phyloP scores from a whole-genome alignment of 345 rosid species.

The Camelina neglecta region DNA sequence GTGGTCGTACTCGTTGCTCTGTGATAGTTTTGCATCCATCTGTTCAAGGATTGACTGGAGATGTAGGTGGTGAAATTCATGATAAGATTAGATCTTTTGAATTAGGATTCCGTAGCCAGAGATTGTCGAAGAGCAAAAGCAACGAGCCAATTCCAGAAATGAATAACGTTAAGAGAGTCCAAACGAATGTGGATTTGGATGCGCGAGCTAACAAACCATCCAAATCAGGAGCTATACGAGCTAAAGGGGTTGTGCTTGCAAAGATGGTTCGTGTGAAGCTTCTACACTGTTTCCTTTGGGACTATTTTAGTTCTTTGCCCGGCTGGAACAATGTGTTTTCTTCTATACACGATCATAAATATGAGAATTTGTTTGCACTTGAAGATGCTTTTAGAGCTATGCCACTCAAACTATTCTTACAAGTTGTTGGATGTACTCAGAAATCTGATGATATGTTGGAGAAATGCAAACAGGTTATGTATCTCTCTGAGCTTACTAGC shows the following conservation, averaged over 20 bases:
- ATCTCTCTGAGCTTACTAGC: constrained; percentile 72
- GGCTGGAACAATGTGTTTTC: constrained; percentile 57
- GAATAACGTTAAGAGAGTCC: constrained; percentile 73
- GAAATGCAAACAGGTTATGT: constrained; percentile 72
- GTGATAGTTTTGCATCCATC: constrained; percentile 83
- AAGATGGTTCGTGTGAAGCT: constrained; percentile 93
- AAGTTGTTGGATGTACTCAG: constrained; percentile 78
- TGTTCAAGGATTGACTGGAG: constrained; percentile 59
- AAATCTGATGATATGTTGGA: constrained; percentile 72
- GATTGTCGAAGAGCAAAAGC: constrained; percentile 56
- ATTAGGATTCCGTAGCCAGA: constrained; percentile 70
- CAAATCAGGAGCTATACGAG: constrained; percentile 78
- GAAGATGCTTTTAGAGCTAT: constrained; percentile 79
- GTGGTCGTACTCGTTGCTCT: constrained; percentile 64
- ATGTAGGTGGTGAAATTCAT: constrained; percentile 66
- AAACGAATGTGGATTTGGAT: constrained; percentile 51
- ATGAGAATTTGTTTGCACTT: constrained; percentile 63
- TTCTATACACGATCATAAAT: constrained; percentile 48
- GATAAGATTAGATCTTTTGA: constrained; percentile 81
- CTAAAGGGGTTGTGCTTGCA: constrained; percentile 90
- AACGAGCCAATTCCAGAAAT: constrained; percentile 65
- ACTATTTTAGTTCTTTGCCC: constrained; percentile 56
- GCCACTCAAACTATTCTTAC: constrained; percentile 84
- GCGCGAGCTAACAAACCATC: constrained; percentile 38
- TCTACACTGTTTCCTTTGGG: constrained; percentile 86